Conservation (phyloP, 306 rosid species). For the Mimosa bimucronata region DNA sequence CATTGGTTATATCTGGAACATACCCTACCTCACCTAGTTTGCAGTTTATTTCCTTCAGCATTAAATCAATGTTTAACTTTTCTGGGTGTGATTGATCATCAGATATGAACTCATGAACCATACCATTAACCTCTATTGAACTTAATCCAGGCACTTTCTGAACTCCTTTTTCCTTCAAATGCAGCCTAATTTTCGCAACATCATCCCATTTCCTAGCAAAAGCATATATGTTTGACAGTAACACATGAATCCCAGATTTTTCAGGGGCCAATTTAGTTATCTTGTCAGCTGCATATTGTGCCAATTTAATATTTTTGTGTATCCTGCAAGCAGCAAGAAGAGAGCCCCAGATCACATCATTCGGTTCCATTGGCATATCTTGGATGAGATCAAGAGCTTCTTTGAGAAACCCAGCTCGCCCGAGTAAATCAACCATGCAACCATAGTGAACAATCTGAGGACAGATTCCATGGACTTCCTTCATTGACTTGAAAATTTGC, state of each 20-base stretch:
- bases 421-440: conserved; percentile 82
- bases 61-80: conserved; percentile 45
- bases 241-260: conserved; percentile 61
- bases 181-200: conserved; percentile 81
- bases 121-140: conserved; percentile 61
- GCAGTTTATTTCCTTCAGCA: conserved; percentile 64
- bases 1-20: conserved; percentile 76
- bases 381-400: conserved; percentile 70
- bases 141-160: conserved; percentile 73
- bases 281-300: conserved; percentile 60
- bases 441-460: conserved; percentile 78
- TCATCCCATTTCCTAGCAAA: conserved; percentile 79
- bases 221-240: conserved; percentile 76
- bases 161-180: conserved; percentile 65
- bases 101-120: conserved; percentile 71
- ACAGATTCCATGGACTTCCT: conserved; percentile 45
- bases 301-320: conserved; percentile 62
- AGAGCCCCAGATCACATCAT: conserved; percentile 79
- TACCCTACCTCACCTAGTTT: conserved; percentile 64
- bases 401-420: conserved; percentile 66
- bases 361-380: conserved; percentile 77
- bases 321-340: conserved; percentile 77
- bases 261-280: conserved; percentile 54
- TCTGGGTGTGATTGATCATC: conserved; percentile 63
- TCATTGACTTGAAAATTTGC: conserved; percentile 62